Conservation (phyloP, 2,329 filamentous ascomycete genomes). For the Pestalotiopsis sp. region DNA sequence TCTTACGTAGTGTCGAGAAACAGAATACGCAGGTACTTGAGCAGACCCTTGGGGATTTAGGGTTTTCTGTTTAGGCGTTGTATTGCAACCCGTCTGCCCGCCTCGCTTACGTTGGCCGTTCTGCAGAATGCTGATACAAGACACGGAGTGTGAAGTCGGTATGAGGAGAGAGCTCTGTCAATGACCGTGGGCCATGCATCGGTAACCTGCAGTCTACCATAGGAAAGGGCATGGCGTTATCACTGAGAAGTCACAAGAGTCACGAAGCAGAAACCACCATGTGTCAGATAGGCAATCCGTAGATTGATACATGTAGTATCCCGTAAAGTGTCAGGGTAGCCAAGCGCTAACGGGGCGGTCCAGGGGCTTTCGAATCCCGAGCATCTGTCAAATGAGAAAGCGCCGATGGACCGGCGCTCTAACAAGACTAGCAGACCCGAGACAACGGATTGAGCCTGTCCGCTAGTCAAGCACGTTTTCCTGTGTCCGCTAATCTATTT, state of each 20-base stretch:
- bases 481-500: not conserved
- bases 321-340: not conserved
- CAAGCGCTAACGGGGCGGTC: not conserved
- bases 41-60: no score
- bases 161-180: no score
- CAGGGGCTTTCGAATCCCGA: not conserved
- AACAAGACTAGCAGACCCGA: slow-evolving; percentile 6
- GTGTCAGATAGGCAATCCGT: not conserved
- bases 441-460: slow-evolving; percentile 10
- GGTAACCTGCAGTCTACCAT: no score
- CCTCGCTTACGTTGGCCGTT: no score
- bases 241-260: not conserved
- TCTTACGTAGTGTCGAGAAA: no score
- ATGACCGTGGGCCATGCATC: no score
- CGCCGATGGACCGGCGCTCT: not conserved
- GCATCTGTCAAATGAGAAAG: slow-evolving; percentile 8
- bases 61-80: no score
- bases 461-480: slow-evolving; percentile 1
- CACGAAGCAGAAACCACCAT: not conserved
- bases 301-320: not conserved
- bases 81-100: no score
- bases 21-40: no score
- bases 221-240: no score
- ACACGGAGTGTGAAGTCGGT: no score
- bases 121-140: no score